phyloP scores from a whole-genome alignment of 1,284 basidiomycete species.

The Rhodotorula sp. region DNA sequence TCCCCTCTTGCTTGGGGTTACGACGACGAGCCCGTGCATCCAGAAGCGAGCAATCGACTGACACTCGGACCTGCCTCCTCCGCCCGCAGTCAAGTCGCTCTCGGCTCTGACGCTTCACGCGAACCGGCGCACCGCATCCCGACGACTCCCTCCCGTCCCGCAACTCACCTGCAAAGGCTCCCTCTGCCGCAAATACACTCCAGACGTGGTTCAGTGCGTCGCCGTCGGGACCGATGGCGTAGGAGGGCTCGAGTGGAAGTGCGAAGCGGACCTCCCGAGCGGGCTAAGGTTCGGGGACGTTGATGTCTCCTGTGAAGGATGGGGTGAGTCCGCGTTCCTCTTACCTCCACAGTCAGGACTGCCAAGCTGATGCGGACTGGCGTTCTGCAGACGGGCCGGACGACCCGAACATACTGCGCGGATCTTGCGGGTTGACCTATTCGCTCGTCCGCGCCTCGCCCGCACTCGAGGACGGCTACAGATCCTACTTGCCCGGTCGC shows the following conservation, averaged over 20 bases:
- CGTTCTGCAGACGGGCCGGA: slow-evolving; percentile 56
- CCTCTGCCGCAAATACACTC: slow-evolving; percentile 70
- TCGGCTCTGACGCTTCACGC: slow-evolving; percentile 77
- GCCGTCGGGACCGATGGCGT: slow-evolving; percentile 72
- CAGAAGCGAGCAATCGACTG: no score
- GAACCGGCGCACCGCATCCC: slow-evolving; percentile 62
- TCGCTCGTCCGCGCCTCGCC: slow-evolving; percentile 63
- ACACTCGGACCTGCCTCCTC: no score
- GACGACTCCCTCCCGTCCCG: slow-evolving; percentile 66
- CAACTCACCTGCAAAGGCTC: slow-evolving; percentile 80
- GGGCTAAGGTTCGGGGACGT: slow-evolving; percentile 72
- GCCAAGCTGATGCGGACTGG: background rate
- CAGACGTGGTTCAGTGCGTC: slow-evolving; percentile 80
- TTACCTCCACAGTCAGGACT: no score
- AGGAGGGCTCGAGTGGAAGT: slow-evolving; percentile 81
- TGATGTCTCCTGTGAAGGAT: slow-evolving; percentile 85
- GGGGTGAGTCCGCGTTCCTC: slow-evolving; percentile 16
- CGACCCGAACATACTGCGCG: slow-evolving; percentile 79
- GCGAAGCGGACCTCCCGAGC: slow-evolving; percentile 83
- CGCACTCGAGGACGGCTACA: slow-evolving; percentile 40
- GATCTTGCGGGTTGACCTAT: slow-evolving; percentile 79
- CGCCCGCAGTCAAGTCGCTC: slow-evolving; percentile 62
- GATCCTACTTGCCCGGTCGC: slow-evolving; percentile 50
- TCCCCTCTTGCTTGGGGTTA: background rate
- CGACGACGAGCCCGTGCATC: background rate